A percentile compares a stretch with the other conserved stretches of the same genome.
Conservation (phyloP, 2,329 filamentous ascomycete species). For the Venturia nashicola region DNA sequence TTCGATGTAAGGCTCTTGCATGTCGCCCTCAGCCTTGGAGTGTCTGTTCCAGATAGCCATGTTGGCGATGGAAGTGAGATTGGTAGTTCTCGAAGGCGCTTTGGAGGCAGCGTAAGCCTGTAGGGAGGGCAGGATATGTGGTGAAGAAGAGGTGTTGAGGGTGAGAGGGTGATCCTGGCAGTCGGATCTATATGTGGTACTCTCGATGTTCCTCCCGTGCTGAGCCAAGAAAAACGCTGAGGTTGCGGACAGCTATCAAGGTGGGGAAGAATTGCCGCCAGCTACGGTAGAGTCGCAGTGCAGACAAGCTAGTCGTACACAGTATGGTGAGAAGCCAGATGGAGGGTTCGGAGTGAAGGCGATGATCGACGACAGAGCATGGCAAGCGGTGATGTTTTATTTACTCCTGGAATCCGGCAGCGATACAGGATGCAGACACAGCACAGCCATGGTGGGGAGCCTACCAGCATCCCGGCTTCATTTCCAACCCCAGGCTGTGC, state of each 20-base stretch:
- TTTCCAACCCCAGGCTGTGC: neutral
- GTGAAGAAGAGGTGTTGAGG: neutral
- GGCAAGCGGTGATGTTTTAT: neutral
- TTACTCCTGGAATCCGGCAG: neutral
- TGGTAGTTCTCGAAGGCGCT: neutral
- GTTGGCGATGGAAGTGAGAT: neutral
- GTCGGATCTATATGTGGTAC: neutral
- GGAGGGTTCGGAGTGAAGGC: neutral
- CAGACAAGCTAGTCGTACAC: neutral
- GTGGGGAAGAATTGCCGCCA: neutral
- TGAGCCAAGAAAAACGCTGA: neutral
- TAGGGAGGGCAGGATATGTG: neutral
- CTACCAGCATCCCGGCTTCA: neutral
- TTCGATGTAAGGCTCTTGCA: neutral
- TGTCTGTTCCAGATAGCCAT: constrained; percentile 9
- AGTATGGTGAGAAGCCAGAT: neutral
- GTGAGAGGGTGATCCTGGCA: neutral
- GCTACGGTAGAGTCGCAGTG: neutral
- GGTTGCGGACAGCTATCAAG: neutral
- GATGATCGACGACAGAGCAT: neutral
- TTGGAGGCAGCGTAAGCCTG: neutral
- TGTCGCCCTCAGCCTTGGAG: neutral
- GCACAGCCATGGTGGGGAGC: neutral
- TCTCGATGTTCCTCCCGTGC: neutral
- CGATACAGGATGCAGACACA: neutral